A percentile compares a stretch with the other conserved stretches of the same genome.
Conservation (phyloP, 2,329 filamentous ascomycete species). For the Diaporthe citriasiana region DNA sequence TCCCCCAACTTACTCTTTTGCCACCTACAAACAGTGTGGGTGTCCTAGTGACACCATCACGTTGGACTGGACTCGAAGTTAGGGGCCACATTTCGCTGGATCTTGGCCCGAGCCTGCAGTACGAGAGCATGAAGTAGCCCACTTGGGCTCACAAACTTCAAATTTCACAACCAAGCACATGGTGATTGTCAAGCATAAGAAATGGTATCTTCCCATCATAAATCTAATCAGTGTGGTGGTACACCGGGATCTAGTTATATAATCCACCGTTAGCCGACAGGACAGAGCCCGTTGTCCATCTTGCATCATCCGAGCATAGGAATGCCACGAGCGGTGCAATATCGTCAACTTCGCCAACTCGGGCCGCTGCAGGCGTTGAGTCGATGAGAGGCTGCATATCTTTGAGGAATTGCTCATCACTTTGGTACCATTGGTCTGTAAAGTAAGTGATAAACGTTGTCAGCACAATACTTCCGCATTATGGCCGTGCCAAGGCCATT, state of each 20-base stretch:
- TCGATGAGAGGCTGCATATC: conserved; percentile 50
- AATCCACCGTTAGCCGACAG: conserved; percentile 43
- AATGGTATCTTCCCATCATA: background rate
- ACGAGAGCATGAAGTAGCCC: background rate
- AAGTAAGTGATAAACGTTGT: background rate
- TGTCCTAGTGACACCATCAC: background rate
- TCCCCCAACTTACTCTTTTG: background rate
- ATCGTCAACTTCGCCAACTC: conserved; percentile 67
- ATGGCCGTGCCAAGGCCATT: conserved; percentile 41
- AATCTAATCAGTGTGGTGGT: background rate
- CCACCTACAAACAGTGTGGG: background rate
- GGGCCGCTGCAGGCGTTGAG: conserved; percentile 56
- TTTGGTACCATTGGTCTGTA: background rate
- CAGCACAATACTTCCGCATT: conserved; percentile 48
- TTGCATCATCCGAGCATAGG: conserved; percentile 42
- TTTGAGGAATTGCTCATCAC: background rate
- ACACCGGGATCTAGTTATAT: background rate
- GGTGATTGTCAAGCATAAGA: background rate
- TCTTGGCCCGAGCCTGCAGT: background rate
- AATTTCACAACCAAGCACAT: too few relatives aligned
- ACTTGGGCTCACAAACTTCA: background rate
- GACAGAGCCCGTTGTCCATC: conserved; percentile 43
- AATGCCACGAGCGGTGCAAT: conserved; percentile 43
- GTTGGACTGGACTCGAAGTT: too few relatives aligned
- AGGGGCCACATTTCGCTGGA: background rate